Evolutionary conservation across 2,329 filamentous ascomycete species (phyloP), one percentile per base, ranked within the genome.

Genomic region (Exophiala sp.): DNA sequence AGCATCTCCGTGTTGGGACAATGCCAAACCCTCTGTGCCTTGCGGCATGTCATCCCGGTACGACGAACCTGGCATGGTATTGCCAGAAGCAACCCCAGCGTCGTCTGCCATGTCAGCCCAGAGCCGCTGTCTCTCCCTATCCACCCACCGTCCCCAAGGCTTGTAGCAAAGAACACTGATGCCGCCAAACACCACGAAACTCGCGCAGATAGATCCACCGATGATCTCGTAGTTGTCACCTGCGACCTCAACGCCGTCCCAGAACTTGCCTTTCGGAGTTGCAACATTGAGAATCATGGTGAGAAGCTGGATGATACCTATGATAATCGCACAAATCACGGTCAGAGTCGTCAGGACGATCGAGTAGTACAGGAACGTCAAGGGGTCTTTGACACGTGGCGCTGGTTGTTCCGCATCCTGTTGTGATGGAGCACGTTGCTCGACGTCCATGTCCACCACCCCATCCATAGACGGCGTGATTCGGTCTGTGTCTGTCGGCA

Each of bases 361-460:
- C 10, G 90, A 95, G 72, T 96, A 97, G 73, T 97, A 97, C 1
- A 96, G 74, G 43, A 96, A 91, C 0, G 91, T 91, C n/a, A 97
- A 83, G 1, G 81, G 81, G 65, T 97, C 91, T 53, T 87, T 78
- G 0, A 89, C 85, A 43, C 95, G 85, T 29, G 87, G 16, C 12
- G 44, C 40, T 18, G 42, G 38, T 60, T 61, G 1, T 62, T 63
- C 33, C 65, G 63, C 1, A 59, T 59, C 5, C 64, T 52, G 41
- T 65, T 32, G 40, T 11, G 41, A 8, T n/a, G 41, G 18, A 9
- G 41, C 3, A 9, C 29, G 40, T 21, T n/a, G 41, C 21, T 43
- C 11, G 43, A 51, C 41, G 3, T 52, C 38, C 35, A 36, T n/a
- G 40, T 29, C 34, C 21, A 35, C 11, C 4, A 7, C 32, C 10